phyloP scores from a whole-genome alignment of 2,329 filamentous ascomycete genomes.

The Geosmithia flava region DNA sequence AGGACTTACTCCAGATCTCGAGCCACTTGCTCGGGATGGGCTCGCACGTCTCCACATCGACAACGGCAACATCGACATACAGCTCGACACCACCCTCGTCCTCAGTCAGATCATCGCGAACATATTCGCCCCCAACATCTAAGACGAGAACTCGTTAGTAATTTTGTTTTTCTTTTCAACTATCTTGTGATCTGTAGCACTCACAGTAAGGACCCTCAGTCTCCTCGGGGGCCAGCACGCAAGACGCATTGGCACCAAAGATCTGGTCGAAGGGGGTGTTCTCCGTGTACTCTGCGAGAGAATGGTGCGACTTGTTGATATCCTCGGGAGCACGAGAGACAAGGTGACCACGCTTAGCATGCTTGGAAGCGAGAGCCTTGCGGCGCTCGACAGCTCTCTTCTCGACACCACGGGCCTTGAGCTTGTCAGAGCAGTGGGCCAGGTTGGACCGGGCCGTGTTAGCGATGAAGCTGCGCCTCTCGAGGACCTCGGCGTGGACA shows the following conservation, averaged over 20 bases:
- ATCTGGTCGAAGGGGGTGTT: conserved; percentile 18
- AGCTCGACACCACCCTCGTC: conserved; percentile 24
- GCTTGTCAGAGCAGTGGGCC: conserved; percentile 27
- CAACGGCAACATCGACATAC: conserved; percentile 27
- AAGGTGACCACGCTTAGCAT: conserved; percentile 12
- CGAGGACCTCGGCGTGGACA: conserved; percentile 30
- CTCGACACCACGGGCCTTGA: conserved; percentile 34
- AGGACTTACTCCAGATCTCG: conserved; percentile 24
- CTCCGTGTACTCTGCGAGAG: conserved; percentile 19
- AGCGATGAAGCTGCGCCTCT: conserved; percentile 31
- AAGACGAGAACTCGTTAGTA: no score
- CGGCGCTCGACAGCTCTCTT: conserved; percentile 41
- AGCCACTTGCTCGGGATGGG: conserved; percentile 24
- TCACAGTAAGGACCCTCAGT: conserved; percentile 32
- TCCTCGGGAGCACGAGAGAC: conserved; percentile 7
- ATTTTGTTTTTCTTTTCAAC: background rate
- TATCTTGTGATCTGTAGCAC: background rate
- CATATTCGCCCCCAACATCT: conserved; percentile 16
- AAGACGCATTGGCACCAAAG: conserved; percentile 28
- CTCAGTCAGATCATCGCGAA: conserved; percentile 24
- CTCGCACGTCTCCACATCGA: conserved; percentile 27
- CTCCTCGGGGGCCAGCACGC: conserved; percentile 34
- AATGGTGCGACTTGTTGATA: conserved; percentile 22
- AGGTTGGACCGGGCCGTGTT: conserved; percentile 27
- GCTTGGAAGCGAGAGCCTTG: conserved; percentile 18